These are phyloP conservation scores for Wallacemonas sp. DNA, from an alignment of 208 protist species.

Conservation along the genomic window DNA sequence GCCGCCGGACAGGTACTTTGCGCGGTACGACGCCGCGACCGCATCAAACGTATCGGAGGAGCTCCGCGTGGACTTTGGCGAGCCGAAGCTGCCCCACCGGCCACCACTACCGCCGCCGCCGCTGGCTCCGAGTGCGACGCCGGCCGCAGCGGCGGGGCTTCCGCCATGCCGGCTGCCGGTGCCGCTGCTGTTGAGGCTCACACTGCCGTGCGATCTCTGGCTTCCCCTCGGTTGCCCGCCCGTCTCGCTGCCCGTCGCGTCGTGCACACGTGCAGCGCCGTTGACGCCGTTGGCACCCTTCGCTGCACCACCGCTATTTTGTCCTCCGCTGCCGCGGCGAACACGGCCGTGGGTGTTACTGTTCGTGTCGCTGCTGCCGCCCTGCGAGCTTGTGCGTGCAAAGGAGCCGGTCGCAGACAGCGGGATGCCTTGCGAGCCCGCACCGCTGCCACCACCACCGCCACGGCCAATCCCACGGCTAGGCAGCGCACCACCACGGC, in stretches of 20 bases:
- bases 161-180: background rate
- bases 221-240: background rate
- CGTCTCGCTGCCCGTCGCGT: background rate
- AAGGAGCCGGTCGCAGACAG: background rate
- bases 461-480: background rate
- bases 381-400: background rate
- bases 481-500: background rate
- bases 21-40: background rate
- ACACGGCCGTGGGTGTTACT: background rate
- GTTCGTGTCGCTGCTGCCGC: slow-evolving; percentile 12
- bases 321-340: background rate
- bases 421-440: background rate
- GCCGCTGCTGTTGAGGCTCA: background rate
- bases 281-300: background rate
- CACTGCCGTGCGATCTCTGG: background rate
- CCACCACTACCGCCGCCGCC: background rate
- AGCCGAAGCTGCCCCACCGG: background rate
- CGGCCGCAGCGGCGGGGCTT: background rate
- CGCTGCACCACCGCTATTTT: background rate
- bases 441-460: background rate
- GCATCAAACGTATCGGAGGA: background rate
- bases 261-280: too few relatives aligned
- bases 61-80: slow-evolving; percentile 3
- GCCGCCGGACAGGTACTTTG: slow-evolving; percentile 2
- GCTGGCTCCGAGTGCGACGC: too few relatives aligned